Evolutionary conservation across 2,329 filamentous ascomycete species (phyloP).

Genomic region (Volutella citrinella): DNA sequence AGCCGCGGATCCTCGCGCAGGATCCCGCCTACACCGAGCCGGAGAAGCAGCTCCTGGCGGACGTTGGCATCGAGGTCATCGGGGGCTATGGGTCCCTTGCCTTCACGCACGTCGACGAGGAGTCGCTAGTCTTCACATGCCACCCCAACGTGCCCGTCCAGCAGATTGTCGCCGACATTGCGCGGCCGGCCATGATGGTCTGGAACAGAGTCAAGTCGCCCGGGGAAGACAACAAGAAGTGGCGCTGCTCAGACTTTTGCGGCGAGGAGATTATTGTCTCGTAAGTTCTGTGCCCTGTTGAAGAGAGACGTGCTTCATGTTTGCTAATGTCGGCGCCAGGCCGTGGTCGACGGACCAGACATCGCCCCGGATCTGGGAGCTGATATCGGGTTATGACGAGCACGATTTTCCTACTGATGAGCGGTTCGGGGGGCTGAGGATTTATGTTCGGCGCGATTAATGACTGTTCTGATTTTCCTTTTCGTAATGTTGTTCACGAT

Average conservation of each 20-base stretch:
- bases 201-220: constrained; percentile 4
- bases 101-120: constrained; percentile 16
- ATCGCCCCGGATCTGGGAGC: constrained; percentile 1
- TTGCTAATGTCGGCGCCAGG: too few species aligned
- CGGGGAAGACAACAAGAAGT: background rate
- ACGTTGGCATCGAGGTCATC: constrained; percentile 8
- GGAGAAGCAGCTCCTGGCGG: constrained; percentile 1
- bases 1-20: constrained; percentile 4
- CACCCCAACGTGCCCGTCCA: constrained; percentile 12
- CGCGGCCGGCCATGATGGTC: constrained; percentile 13
- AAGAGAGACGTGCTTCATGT: too few species aligned
- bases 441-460: constrained; percentile 5
- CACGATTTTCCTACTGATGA: background rate
- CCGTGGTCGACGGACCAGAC: constrained; percentile 5
- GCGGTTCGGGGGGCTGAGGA: background rate
- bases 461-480: too few species aligned
- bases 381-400: constrained; percentile 1
- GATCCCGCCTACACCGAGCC: constrained; percentile 8
- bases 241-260: too few species aligned
- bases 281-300: too few species aligned
- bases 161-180: constrained; percentile 19
- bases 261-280: too few species aligned
- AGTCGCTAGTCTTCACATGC: constrained; percentile 10
- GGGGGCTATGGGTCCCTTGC: constrained; percentile 7
- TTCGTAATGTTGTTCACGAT: too few species aligned